A percentile compares a stretch with the other conserved stretches of the same genome.
phyloP scores from a whole-genome alignment of 108 stramenopile genomes.

The Stephanodiscus triporus region DNA sequence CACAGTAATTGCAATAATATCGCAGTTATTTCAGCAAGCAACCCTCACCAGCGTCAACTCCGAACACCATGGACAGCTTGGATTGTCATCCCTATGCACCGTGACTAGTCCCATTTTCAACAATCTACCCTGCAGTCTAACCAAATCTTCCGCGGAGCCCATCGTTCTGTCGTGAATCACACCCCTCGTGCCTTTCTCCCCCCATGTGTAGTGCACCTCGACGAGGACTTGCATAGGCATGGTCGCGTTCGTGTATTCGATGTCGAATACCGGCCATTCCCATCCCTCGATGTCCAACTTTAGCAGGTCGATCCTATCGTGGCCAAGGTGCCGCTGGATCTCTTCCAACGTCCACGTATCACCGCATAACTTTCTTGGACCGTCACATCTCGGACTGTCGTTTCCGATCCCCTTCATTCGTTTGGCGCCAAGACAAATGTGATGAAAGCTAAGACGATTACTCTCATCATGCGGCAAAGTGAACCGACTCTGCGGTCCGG shows the following conservation, averaged over 20 bases:
- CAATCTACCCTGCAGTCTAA: conserved; percentile 16
- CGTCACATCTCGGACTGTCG: too few relatives aligned
- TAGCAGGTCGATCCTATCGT: conserved; percentile 27
- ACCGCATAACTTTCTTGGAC: too few relatives aligned
- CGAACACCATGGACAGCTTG: conserved; percentile 26
- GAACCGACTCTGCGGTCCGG: conserved; percentile 8
- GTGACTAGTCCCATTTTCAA: conserved; percentile 30
- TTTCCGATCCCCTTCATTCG: background rate
- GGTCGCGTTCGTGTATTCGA: background rate
- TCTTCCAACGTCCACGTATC: too few relatives aligned
- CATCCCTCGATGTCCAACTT: conserved; percentile 60
- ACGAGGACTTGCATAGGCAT: conserved; percentile 35
- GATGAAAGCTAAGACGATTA: conserved; percentile 35
- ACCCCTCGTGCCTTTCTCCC: conserved; percentile 3
- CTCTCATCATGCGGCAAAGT: conserved; percentile 15
- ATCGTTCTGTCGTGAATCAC: conserved; percentile 3
- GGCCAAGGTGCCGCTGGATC: conserved; percentile 7
- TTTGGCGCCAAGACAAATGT: conserved; percentile 19
- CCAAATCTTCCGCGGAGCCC: too few relatives aligned
- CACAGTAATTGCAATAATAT: too few relatives aligned
- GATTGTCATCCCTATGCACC: conserved; percentile 29
- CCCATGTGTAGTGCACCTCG: conserved; percentile 32
- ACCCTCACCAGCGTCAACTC: conserved; percentile 32
- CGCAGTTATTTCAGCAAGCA: background rate
- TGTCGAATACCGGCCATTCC: conserved; percentile 34